A percentile compares a stretch with the other conserved stretches of the same genome.
These are phyloP conservation scores for Gardenia jasminoides DNA, from an alignment of 257 asterid genomes.

Conservation along the genomic window DNA sequence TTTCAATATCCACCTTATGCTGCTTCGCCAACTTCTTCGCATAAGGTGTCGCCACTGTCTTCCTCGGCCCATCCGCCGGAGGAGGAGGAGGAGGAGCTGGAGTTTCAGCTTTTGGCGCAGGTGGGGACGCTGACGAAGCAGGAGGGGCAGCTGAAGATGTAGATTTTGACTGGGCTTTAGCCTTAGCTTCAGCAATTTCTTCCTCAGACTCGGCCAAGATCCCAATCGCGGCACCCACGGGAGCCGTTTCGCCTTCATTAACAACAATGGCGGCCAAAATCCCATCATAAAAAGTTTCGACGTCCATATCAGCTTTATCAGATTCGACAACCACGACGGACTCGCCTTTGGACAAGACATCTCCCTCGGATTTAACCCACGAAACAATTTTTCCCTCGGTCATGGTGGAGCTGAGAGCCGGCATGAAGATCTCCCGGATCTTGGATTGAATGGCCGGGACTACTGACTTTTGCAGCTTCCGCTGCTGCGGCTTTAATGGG, in stretches of 20 bases:
- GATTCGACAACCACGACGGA: constrained; percentile 85
- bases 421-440: constrained; percentile 95
- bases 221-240: constrained; percentile 70
- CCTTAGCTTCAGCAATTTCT: constrained; percentile 61
- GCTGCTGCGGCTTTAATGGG: constrained; percentile 11
- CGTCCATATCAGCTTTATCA: constrained; percentile 86
- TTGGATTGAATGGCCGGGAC: constrained; percentile 46
- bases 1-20: constrained; percentile 62
- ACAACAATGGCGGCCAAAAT: constrained; percentile 73
- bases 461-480: constrained; percentile 14
- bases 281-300: constrained; percentile 74
- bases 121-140: constrained; percentile 19
- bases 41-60: constrained; percentile 65
- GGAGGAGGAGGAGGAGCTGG: constrained; percentile 29
- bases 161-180: constrained; percentile 48
- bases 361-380: constrained; percentile 88
- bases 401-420: constrained; percentile 93
- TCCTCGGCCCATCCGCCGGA: constrained; percentile 42
- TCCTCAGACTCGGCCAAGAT: constrained; percentile 64
- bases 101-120: constrained; percentile 23
- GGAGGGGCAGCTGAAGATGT: constrained; percentile 23
- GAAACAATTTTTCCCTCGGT: constrained; percentile 88
- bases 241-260: constrained; percentile 67
- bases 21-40: constrained; percentile 92
- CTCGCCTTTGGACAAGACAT: constrained; percentile 69